phyloP scores from a whole-genome alignment of 2,329 filamentous ascomycete species.

The Zymoseptoria passerinii region DNA sequence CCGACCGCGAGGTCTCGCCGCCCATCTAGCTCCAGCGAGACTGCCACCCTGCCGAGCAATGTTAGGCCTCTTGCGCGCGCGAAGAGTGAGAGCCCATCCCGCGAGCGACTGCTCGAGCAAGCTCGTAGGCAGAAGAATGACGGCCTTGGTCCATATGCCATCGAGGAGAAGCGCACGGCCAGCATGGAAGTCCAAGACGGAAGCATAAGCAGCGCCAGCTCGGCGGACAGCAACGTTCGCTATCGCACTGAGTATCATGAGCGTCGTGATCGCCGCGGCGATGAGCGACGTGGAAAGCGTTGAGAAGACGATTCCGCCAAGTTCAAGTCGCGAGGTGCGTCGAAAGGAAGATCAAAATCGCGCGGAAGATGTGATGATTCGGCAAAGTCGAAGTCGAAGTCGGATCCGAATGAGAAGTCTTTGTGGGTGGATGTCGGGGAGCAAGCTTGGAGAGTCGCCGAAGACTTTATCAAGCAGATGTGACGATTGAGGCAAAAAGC shows the following conservation, averaged over 20 bases:
- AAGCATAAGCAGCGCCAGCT: slow-evolving; percentile 3
- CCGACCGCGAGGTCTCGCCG: neutral
- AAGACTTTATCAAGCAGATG: neutral
- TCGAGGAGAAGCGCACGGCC: slow-evolving; percentile 8
- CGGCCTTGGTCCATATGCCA: slow-evolving; percentile 17
- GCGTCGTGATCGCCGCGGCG: neutral
- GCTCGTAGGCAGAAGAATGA: slow-evolving; percentile 2
- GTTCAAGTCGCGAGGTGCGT: neutral
- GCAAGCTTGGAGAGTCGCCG: neutral
- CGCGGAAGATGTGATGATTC: neutral
- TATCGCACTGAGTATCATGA: neutral
- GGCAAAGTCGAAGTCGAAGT: neutral
- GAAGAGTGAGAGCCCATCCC: slow-evolving; percentile 26
- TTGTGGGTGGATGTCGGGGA: neutral
- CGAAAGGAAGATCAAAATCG: neutral
- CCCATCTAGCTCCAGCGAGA: slow-evolving; percentile 7
- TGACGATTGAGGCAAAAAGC: neutral
- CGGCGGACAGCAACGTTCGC: neutral
- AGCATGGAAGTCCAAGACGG: slow-evolving; percentile 15
- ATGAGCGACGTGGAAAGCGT: neutral
- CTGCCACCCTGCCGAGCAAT: slow-evolving; percentile 6
- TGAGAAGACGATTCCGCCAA: neutral
- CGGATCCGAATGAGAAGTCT: neutral
- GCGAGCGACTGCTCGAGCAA: slow-evolving; percentile 12
- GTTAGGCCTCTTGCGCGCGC: slow-evolving; percentile 11